phyloP scores from a whole-genome alignment of 2,329 filamentous ascomycete genomes.

The Colletotrichum orchidophilum region DNA sequence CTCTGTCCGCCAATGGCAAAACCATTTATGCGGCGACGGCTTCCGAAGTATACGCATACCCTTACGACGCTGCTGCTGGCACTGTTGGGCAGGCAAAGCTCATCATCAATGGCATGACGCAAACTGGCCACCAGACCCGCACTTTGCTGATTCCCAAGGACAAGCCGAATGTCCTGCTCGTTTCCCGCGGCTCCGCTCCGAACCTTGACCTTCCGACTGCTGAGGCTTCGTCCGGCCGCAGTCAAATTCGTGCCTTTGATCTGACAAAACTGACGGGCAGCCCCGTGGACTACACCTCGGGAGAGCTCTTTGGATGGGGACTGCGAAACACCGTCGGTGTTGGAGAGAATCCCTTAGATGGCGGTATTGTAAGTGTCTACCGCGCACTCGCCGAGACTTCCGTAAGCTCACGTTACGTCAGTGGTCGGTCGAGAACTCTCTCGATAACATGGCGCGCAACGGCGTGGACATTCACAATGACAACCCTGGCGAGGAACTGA shows the following conservation, averaged over 20 bases:
- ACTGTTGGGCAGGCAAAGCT: conserved; percentile 61
- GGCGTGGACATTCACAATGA: conserved; percentile 70
- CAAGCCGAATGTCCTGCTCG: conserved; percentile 65
- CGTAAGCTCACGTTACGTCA: not conserved
- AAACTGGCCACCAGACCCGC: conserved; percentile 67
- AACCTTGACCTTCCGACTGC: conserved; percentile 69
- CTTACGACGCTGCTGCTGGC: conserved; percentile 66
- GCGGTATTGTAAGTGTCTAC: conserved; percentile 49
- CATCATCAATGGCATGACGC: conserved; percentile 56
- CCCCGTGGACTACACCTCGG: conserved; percentile 59
- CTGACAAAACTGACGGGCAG: conserved; percentile 42
- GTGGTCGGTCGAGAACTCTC: conserved; percentile 75
- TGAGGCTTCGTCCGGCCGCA: conserved; percentile 63
- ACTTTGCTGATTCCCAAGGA: conserved; percentile 71
- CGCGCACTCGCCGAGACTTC: not conserved
- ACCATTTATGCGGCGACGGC: conserved; percentile 67
- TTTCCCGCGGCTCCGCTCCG: conserved; percentile 70
- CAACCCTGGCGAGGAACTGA: conserved; percentile 80
- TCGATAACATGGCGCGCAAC: conserved; percentile 69
- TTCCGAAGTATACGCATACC: conserved; percentile 69
- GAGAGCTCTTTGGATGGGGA: conserved; percentile 70
- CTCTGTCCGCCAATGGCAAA: conserved; percentile 60
- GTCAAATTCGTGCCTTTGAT: conserved; percentile 71
- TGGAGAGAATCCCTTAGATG: conserved; percentile 64
- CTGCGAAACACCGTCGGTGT: conserved; percentile 78